A percentile compares a stretch with the other conserved stretches of the same genome.
Conservation (phyloP, 2,329 filamentous ascomycete species). For the Trichoderma gracile region DNA sequence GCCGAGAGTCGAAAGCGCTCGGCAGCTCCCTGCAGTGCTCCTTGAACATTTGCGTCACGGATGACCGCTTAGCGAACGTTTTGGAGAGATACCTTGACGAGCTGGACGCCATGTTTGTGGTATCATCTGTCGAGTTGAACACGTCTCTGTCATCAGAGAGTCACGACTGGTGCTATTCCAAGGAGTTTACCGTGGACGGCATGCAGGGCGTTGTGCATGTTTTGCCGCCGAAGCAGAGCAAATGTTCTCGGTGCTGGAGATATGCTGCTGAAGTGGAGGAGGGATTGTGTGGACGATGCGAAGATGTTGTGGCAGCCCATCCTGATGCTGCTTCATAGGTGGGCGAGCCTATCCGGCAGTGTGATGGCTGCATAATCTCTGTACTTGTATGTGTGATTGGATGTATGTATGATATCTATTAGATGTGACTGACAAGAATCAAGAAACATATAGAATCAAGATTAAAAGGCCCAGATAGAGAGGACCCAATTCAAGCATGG, state of each 20-base stretch:
- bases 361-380: not conserved
- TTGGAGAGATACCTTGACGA: constrained; percentile 50
- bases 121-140: constrained; percentile 61
- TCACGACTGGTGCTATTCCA: constrained; percentile 45
- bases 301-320: constrained; percentile 49
- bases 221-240: constrained; percentile 56
- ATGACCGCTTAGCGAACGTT: constrained; percentile 37
- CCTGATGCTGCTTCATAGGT: not conserved
- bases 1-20: constrained; percentile 68
- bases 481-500: too few relatives aligned
- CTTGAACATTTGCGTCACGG: constrained; percentile 57
- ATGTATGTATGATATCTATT: not conserved
- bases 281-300: constrained; percentile 71
- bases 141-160: constrained; percentile 32
- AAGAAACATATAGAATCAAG: not conserved
- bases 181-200: constrained; percentile 46
- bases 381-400: not conserved
- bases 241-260: constrained; percentile 89
- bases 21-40: constrained; percentile 80
- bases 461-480: not conserved
- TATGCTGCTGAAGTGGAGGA: constrained; percentile 71
- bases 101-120: constrained; percentile 66
- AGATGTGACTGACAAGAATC: not conserved
- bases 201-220: constrained; percentile 45
- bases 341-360: not conserved